phyloP scores from a whole-genome alignment of 208 protist genomes.

The Herpetomonas muscarum region DNA sequence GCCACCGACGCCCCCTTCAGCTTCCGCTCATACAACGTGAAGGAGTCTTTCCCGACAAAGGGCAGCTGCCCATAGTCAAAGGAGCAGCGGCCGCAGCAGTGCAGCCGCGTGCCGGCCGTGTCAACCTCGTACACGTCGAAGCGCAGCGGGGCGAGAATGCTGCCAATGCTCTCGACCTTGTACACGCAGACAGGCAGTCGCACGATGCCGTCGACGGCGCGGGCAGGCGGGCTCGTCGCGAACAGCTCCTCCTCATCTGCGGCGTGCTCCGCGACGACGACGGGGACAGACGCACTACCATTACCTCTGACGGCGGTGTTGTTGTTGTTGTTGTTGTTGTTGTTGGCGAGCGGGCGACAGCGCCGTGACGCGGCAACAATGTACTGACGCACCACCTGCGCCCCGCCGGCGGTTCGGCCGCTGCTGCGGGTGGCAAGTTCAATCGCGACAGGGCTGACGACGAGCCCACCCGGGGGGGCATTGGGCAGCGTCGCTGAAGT shows the following conservation, averaged over 20 bases:
- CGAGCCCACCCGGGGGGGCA: constrained; percentile 3
- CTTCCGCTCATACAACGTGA: not conserved
- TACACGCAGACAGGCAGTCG: not conserved
- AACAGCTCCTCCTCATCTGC: not conserved
- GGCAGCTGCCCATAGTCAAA: constrained; percentile 6
- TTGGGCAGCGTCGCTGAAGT: no score
- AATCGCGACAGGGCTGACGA: not conserved
- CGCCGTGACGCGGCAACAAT: not conserved
- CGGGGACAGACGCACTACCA: no score
- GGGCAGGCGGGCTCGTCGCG: not conserved
- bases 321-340: no score
- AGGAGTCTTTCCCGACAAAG: not conserved
- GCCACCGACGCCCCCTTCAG: not conserved
- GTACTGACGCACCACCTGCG: not conserved
- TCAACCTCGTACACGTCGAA: not conserved
- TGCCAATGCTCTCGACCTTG: not conserved
- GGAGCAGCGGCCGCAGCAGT: not conserved
- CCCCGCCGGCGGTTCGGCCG: not conserved
- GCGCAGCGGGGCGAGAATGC: not conserved
- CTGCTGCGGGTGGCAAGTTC: not conserved
- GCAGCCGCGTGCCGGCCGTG: not conserved
- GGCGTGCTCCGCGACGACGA: not conserved
- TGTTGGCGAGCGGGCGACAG: not conserved
- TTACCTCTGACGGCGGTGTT: no score
- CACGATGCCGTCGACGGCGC: not conserved